Evolutionary conservation across 2,329 filamentous ascomycete species (phyloP), one percentile per base, ranked within the genome.

Genomic region (Colletotrichum musae): DNA sequence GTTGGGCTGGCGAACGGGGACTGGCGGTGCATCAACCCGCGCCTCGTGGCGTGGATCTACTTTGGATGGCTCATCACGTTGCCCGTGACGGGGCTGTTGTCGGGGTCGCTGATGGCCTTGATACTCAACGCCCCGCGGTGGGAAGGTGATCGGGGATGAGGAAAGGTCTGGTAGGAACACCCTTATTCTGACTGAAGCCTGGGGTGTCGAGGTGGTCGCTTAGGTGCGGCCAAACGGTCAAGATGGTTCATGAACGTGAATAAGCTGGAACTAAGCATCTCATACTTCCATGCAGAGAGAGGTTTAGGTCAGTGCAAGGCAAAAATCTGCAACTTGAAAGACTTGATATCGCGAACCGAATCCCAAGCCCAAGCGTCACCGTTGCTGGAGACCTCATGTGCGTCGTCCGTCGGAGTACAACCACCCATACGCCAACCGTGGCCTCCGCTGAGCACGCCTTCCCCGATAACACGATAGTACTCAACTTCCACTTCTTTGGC

Each of bases 71-170:
- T 87, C 52, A 77, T 86, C 53, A 88, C 86, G 1, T 79, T 88
- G 12, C 86, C 85, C 0, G 79, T 83, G n/a, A 84, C 85, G 36
- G 85, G 80, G 5, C 73, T 85, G 4, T 77, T 89, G 7, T 85
- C 83, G 6, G 87, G 87, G 6, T 81, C 83, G 32, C 72, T 88
- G 50, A 88, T 88, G 86, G 87, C 80, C 1, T 76, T 89, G 10
- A 81, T 88, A 6, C 78, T 89, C 45, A 88, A 89, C 70, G 85
- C 87, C 15, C 87, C 87, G 3, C 77, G 78, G 10, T 83, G 77
- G 72, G 64, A 58, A 15, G 32, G 3, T 5, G 18, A 64, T 39
- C 3, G 28, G 2, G 18, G 6, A 50, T 24, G 21, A 50, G 5
- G 6, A n/a, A 43, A 4, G 15, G 41, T 13, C 13, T 16, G 16